Evolutionary conservation across 805 yeast species (phyloP), one percentile per base, ranked within the genome.

Genomic region (Cyberlindnera mississippiensis): DNA sequence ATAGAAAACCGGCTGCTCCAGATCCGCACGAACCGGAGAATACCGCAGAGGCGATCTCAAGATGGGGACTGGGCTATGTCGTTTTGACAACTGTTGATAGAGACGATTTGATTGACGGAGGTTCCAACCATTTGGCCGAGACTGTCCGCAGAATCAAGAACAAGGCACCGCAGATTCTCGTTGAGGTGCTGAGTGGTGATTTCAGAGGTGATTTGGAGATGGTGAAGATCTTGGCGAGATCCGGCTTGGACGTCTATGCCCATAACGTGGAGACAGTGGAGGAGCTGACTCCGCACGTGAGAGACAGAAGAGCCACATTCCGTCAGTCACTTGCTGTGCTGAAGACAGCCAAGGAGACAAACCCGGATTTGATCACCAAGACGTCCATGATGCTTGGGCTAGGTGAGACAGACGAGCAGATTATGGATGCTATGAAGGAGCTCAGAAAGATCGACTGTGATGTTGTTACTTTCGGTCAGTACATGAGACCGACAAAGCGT

Each of bases 41-140:
- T 57, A 95, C 99, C 0, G 98, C 98, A 0, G 96, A 86, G 55
- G 99, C 99, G 24, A 89, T 93, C 45, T 80, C 87, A 32, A 80
- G 96, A 65, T 93, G 99, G 99, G 98, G 98, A 0, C 74, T 93
- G 50, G 99, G 99, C 20, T 93, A 93, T 61, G 97, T 93, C 9
- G 99, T 93, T 16, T 71, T 93, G 49, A 93, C 99, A 14, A 90
- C 99, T 1, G 99, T 93, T 15, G 99, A 93, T 63, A 77, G 99
- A 66, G 99, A 93, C 63, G 99, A 93, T 63, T 71, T 93, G 52
- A 54, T 73, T 0, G 99, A 93, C 59, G 97, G 98, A 45, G 99
- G 99, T 33, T 82, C 97, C 4, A 71, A 78, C 46, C 99, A 93
- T 65, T 76, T 93, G 57, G 84, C 95, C 0, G 84, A 85, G 56